Evolutionary conservation across 768 basidiomycete species (phyloP).

Genomic region (Fibroporia radiculosa): DNA sequence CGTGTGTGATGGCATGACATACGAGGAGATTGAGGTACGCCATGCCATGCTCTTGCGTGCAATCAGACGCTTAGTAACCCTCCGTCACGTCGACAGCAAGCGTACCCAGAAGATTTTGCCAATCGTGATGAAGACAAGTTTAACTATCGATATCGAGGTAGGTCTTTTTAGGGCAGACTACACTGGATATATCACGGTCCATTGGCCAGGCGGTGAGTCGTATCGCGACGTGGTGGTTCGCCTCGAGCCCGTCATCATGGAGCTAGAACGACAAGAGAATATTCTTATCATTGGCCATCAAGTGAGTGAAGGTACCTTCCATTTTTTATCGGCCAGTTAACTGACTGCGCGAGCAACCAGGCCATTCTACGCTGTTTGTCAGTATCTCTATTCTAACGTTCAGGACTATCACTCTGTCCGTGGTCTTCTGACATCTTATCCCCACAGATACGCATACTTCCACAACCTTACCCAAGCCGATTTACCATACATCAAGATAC

Average conservation of each 20-base stretch:
- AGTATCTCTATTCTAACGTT: constrained; percentile 24
- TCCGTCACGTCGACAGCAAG: constrained; percentile 52
- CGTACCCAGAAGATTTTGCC: constrained; percentile 97
- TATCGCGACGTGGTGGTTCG: constrained; percentile 96
- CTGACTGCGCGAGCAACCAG: constrained; percentile 24
- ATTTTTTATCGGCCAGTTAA: neutral
- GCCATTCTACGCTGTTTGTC: constrained; percentile 76
- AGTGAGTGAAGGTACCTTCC: constrained; percentile 12
- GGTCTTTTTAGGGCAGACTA: constrained; percentile 7
- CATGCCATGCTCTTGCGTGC: neutral
- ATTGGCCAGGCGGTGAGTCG: constrained; percentile 70
- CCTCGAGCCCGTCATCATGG: constrained; percentile 98
- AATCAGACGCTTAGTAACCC: neutral
- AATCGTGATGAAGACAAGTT: constrained; percentile 99
- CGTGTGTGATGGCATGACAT: constrained; percentile 99
- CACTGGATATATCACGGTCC: neutral
- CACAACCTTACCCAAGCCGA: constrained; percentile 87
- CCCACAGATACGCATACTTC: constrained; percentile 88
- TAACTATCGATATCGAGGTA: constrained; percentile 92
- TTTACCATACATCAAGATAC: constrained; percentile 96
- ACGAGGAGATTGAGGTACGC: constrained; percentile 91
- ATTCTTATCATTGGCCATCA: constrained; percentile 97
- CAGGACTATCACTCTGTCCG: neutral
- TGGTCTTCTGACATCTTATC: constrained; percentile 1
- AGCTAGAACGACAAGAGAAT: constrained; percentile 95